Percentiles rank a stretch among this genome's conserved stretches.
phyloP scores from a whole-genome alignment of 495 filamentous ascomycete species.

The Aspergillus sclerotioniger region DNA sequence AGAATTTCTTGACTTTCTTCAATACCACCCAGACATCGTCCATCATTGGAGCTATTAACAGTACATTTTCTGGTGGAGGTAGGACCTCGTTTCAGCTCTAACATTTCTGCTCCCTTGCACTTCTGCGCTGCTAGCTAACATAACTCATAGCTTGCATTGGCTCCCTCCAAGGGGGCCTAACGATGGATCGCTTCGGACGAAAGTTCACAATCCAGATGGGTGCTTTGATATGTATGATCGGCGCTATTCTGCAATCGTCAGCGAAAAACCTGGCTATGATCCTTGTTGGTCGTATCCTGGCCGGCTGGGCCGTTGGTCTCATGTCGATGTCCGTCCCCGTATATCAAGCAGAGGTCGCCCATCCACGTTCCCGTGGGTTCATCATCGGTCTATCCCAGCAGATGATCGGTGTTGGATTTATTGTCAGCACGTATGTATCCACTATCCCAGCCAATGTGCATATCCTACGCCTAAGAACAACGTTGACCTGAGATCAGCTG shows the following conservation, averaged over 20 bases:
- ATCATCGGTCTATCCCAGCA: slow-evolving; percentile 60
- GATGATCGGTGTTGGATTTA: slow-evolving; percentile 57
- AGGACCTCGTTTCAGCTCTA: slow-evolving; percentile 10
- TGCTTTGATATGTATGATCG: slow-evolving; percentile 52
- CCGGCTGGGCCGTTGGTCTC: slow-evolving; percentile 60
- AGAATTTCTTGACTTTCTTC: slow-evolving; percentile 48
- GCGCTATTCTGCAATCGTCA: slow-evolving; percentile 55
- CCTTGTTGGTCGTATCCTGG: slow-evolving; percentile 59
- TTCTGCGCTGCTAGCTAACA: neutral
- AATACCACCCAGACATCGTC: slow-evolving; percentile 46
- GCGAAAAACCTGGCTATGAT: slow-evolving; percentile 55
- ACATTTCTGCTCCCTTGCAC: neutral
- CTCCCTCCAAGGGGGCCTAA: slow-evolving; percentile 35
- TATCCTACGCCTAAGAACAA: neutral
- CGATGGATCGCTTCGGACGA: slow-evolving; percentile 47
- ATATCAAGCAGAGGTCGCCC: slow-evolving; percentile 54
- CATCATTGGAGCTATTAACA: slow-evolving; percentile 57
- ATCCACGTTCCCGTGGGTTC: slow-evolving; percentile 52
- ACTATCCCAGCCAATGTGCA: neutral
- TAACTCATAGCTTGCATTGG: slow-evolving; percentile 31
- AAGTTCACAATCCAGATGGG: slow-evolving; percentile 57
- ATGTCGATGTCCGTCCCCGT: slow-evolving; percentile 59
- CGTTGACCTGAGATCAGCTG: slow-evolving; percentile 34
- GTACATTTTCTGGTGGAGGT: slow-evolving; percentile 55
- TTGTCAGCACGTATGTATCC: slow-evolving; percentile 44